These are phyloP conservation scores for Dendrobium officinale DNA, from an alignment of 106 monocot genomes.

Conservation along the genomic window DNA sequence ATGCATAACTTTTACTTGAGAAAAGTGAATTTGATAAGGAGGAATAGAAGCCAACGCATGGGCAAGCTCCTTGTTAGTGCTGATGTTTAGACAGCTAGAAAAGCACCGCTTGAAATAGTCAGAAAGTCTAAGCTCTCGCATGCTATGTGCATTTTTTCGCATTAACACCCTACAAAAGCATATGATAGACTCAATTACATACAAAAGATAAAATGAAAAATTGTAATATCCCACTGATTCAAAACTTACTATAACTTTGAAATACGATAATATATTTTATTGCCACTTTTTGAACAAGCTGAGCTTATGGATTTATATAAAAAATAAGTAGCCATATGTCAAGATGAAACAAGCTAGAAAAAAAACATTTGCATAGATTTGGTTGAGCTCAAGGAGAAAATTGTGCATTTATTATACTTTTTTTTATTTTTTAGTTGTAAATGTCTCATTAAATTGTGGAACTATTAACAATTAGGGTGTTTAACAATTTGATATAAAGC, in stretches of 20 bases:
- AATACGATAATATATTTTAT: neutral
- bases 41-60: constrained; percentile 71
- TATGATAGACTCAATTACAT: neutral
- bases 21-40: constrained; percentile 78
- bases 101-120: constrained; percentile 77
- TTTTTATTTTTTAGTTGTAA: neutral
- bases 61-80: constrained; percentile 66
- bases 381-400: neutral
- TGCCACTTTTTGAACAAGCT: neutral
- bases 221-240: too few species aligned
- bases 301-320: neutral
- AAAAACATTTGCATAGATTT: neutral
- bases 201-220: neutral
- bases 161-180: constrained; percentile 40
- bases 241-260: neutral
- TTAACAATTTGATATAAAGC: too few species aligned
- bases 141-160: constrained; percentile 45
- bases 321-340: neutral
- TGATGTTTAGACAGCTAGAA: constrained; percentile 30
- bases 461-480: neutral
- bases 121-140: constrained; percentile 49
- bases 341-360: neutral
- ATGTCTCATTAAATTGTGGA: neutral
- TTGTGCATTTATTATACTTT: neutral
- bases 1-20: constrained; percentile 54